Evolutionary conservation across 179 eudicot genomes (phyloP).

Genomic region (Heliamphora pulchella): DNA sequence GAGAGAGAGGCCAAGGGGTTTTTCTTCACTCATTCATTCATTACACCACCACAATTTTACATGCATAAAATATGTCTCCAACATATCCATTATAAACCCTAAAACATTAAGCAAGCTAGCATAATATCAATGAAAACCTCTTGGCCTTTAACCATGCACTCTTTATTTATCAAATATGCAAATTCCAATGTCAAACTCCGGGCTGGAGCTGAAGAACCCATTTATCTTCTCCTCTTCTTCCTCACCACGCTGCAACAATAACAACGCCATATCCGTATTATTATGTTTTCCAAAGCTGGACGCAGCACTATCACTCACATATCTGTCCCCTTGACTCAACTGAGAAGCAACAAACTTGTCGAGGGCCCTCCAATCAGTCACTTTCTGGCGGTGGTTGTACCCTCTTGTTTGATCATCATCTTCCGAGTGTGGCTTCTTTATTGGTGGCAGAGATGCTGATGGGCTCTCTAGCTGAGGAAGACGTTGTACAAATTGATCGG

Average conservation of each 20-base stretch:
- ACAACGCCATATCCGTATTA: slow-evolving; percentile 32
- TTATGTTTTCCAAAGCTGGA: slow-evolving; percentile 24
- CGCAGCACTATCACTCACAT: slow-evolving; percentile 11
- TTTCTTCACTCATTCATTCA: background rate
- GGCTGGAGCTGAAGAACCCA: slow-evolving; percentile 39
- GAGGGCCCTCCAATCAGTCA: slow-evolving; percentile 78
- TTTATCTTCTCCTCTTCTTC: slow-evolving; percentile 32
- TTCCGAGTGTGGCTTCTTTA: slow-evolving; percentile 35
- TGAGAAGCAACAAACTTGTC: slow-evolving; percentile 95
- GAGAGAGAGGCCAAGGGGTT: too few species aligned
- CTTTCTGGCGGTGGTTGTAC: slow-evolving; percentile 24
- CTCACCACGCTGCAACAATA: slow-evolving; percentile 44
- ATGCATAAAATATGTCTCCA: slow-evolving; percentile 14
- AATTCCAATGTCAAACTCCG: slow-evolving; percentile 51
- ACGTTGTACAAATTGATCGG: slow-evolving; percentile 43
- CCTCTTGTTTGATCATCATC: background rate
- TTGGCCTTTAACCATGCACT: background rate
- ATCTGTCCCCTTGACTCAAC: slow-evolving; percentile 55
- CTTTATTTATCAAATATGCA: slow-evolving; percentile 54
- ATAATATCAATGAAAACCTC: background rate
- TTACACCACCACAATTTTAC: slow-evolving; percentile 16
- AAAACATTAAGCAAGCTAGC: slow-evolving; percentile 2
- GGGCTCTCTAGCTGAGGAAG: slow-evolving; percentile 86
- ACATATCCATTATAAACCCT: background rate
- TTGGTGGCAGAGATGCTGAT: slow-evolving; percentile 26